Base-by-base conservation (phyloP, 345 rosid genomes). In the Citrus trifoliata region DNA sequence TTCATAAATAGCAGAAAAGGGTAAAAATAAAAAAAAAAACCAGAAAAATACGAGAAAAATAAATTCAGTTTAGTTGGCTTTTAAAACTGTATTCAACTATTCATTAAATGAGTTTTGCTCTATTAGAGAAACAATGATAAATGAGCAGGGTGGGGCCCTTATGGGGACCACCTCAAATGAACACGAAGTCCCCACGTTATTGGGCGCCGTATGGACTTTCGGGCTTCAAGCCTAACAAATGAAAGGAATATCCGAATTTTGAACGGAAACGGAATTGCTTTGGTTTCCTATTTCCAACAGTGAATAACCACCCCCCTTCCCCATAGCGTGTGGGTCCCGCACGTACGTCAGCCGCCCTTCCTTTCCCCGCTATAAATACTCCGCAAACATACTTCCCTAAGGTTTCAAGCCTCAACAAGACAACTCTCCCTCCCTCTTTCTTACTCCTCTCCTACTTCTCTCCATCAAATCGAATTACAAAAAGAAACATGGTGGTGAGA, bases 401-500 rank as follows among this genome's bases (percentile, higher is more conserved):
- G 73, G 79, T 67, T 76, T 76, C 73, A 76, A 76, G 73, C 56
- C 73, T 51, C 30, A 14, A 25, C n/a, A n/a, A 38, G 10, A 56
- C 67, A 56, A 33, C 76, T 59, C 18, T 62, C 6, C 18, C 5
- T 32, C 27, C 0, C 6, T 21, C 7, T 2, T 4, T 21, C 7
- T 4, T 6, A 30, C 51, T 27, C 48, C 2, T 6, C 27, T 5
- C n/a, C 18, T 53, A 33, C 4, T 4, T 13, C 6, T 53, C 16
- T 6, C 38, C 2, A 10, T 22, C 40, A 22, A 30, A 2, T 16
- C 13, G 1, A 18, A 28, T 16, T 9, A 2, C 10, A 42, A 10
- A 25, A 4, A 60, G 35, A 33, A 33, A 33, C 35, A 7, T 46
- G 51, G 85, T 85, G 87, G 85, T 80, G 77, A 68, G 65, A 25